A percentile compares a stretch with the other conserved stretches of the same genome.
Evolutionary conservation across 345 rosid genomes (phyloP).

Genomic region (Xanthoceras sorbifolium): DNA sequence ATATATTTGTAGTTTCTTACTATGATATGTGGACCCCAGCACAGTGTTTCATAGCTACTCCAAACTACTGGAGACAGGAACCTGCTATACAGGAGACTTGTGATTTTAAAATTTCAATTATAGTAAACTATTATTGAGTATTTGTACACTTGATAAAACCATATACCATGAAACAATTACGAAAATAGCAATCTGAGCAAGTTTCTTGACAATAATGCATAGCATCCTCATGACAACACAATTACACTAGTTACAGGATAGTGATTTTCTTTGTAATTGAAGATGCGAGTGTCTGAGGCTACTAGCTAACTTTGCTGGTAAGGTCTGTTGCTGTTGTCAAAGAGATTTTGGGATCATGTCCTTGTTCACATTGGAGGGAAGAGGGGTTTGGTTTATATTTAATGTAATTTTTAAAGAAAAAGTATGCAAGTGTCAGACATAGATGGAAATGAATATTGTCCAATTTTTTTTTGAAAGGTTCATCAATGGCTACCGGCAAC

Average conservation of each 20-base stretch:
- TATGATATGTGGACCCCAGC: not conserved
- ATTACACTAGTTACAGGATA: not conserved
- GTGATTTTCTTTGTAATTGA: not conserved
- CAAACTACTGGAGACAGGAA: not conserved
- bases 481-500: slow-evolving; percentile 41
- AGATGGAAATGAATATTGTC: not conserved
- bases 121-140: not conserved
- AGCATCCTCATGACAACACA: not conserved
- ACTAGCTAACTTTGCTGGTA: not conserved
- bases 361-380: not conserved
- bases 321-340: not conserved
- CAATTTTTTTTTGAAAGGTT: slow-evolving; percentile 31
- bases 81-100: not conserved
- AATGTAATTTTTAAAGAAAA: no score
- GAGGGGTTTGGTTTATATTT: not conserved
- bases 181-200: not conserved
- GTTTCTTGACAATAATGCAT: not conserved
- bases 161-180: not conserved
- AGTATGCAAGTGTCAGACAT: not conserved
- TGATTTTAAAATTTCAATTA: not conserved
- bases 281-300: not conserved
- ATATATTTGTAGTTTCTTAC: not conserved
- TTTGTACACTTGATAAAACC: not conserved
- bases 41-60: not conserved
- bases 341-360: not conserved